A percentile compares a stretch with the other conserved stretches of the same genome.
Evolutionary conservation across 441 rosid genomes (phyloP).

Genomic region (Metrosideros polymorpha): DNA sequence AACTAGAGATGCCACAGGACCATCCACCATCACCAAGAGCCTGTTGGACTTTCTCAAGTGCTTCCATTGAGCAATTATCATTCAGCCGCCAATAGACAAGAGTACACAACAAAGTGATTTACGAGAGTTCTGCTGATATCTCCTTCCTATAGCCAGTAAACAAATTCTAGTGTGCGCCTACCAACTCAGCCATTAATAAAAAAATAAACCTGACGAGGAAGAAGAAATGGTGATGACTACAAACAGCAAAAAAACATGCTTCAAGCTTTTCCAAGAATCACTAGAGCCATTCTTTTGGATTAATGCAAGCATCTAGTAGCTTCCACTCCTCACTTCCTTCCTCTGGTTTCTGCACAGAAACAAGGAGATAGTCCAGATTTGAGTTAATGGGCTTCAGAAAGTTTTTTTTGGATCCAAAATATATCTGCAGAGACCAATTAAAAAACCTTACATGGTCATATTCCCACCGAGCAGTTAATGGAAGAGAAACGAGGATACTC

Average conservation of each 20-base stretch:
- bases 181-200: not conserved
- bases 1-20: not conserved
- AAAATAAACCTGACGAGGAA: not conserved
- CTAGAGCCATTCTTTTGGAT: slow-evolving; percentile 90
- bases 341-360: slow-evolving; percentile 61
- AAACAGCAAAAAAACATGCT: not conserved
- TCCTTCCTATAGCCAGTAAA: not conserved
- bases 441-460: slow-evolving; percentile 75
- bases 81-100: not conserved
- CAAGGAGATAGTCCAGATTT: not conserved
- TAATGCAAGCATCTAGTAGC: slow-evolving; percentile 89
- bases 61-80: not conserved
- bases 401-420: not conserved
- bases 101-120: not conserved
- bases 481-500: slow-evolving; percentile 95
- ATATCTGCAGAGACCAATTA: no score
- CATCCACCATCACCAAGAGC: not conserved
- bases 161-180: not conserved
- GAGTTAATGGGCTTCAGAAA: not conserved
- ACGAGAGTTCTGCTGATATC: not conserved
- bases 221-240: not conserved
- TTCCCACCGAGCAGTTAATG: slow-evolving; percentile 92
- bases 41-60: not conserved
- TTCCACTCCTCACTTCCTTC: slow-evolving; percentile 99
- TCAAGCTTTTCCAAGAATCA: not conserved